A percentile compares a stretch with the other conserved stretches of the same genome.
Conservation (phyloP, 1,284 basidiomycete genomes). For the Meira nashicola region DNA sequence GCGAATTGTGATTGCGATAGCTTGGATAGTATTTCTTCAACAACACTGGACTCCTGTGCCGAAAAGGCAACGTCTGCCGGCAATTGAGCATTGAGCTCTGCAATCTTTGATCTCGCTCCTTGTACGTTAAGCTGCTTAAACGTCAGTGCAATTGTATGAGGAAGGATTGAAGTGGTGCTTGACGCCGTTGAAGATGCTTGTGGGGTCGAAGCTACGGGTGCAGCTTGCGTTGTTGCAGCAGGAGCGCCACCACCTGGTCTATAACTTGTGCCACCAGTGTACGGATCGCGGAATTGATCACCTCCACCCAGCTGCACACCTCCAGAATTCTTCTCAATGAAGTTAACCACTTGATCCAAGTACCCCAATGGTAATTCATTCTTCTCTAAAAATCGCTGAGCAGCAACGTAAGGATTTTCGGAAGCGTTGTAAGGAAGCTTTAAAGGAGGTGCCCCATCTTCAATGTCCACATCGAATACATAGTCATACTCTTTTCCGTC, state of each 20-base stretch:
- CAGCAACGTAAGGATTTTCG: conserved; percentile 86
- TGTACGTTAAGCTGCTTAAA: conserved; percentile 85
- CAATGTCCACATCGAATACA: conserved; percentile 94
- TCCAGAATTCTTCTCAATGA: conserved; percentile 84
- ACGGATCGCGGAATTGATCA: conserved; percentile 79
- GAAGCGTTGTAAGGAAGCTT: conserved; percentile 81
- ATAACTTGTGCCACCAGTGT: conserved; percentile 73
- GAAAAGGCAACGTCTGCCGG: conserved; percentile 65
- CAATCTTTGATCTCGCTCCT: conserved; percentile 77
- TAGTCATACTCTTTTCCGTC: conserved; percentile 92
- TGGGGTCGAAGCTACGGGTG: conserved; percentile 36
- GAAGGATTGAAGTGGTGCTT: conserved; percentile 44
- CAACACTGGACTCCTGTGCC: conserved; percentile 62
- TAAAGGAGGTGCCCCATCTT: conserved; percentile 84
- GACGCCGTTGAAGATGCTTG: conserved; percentile 41
- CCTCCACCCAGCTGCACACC: conserved; percentile 63
- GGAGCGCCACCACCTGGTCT: conserved; percentile 48
- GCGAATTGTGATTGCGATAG: conserved; percentile 54
- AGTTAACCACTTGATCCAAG: conserved; percentile 82
- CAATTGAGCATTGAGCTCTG: conserved; percentile 71
- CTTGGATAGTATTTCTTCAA: conserved; percentile 66
- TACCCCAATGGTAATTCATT: conserved; percentile 81
- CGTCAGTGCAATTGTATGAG: conserved; percentile 56
- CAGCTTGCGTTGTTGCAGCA: conserved; percentile 28
- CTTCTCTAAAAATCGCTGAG: conserved; percentile 76